These are phyloP conservation scores for Lichtheimia ramosa DNA, from an alignment of 371 early-diverging fungal genomes.

Conservation along the genomic window DNA sequence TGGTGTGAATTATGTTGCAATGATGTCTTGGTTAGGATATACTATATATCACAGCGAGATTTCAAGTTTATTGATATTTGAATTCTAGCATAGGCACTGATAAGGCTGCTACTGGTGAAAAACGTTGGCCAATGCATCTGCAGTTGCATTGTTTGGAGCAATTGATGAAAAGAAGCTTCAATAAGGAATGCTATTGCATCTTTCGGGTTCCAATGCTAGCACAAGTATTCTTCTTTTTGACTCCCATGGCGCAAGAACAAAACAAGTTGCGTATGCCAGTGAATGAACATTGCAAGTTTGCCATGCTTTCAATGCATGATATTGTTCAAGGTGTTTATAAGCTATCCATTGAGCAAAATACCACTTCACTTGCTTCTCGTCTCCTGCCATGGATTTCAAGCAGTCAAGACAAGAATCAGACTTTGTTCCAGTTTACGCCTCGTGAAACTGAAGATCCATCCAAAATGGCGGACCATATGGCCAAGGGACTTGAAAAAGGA, in stretches of 20 bases:
- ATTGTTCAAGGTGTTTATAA: constrained; percentile 19
- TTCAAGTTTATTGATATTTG: background rate
- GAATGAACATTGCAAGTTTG: constrained; percentile 22
- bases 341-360: constrained; percentile 9
- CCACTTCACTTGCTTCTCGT: background rate
- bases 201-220: constrained; percentile 17
- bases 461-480: constrained; percentile 23
- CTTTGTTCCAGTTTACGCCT: constrained; percentile 20
- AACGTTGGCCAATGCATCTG: constrained; percentile 2
- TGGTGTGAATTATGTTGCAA: constrained; percentile 19
- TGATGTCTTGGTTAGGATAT: constrained; percentile 35
- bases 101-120: constrained; percentile 1
- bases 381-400: background rate
- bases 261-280: constrained; percentile 24
- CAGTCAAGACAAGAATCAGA: constrained; percentile 10
- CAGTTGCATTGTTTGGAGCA: constrained; percentile 21
- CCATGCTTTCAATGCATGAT: constrained; percentile 26
- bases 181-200: constrained; percentile 19
- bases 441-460: background rate
- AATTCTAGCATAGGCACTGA: constrained; percentile 29
- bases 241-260: constrained; percentile 23
- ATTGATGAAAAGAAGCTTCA: constrained; percentile 20
- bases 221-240: constrained; percentile 27
- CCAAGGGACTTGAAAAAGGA: constrained; percentile 18
- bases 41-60: background rate